A percentile compares a stretch with the other conserved stretches of the same genome.
phyloP scores from a whole-genome alignment of 2,329 filamentous ascomycete genomes.

The Verticillium nonalfalfae region DNA sequence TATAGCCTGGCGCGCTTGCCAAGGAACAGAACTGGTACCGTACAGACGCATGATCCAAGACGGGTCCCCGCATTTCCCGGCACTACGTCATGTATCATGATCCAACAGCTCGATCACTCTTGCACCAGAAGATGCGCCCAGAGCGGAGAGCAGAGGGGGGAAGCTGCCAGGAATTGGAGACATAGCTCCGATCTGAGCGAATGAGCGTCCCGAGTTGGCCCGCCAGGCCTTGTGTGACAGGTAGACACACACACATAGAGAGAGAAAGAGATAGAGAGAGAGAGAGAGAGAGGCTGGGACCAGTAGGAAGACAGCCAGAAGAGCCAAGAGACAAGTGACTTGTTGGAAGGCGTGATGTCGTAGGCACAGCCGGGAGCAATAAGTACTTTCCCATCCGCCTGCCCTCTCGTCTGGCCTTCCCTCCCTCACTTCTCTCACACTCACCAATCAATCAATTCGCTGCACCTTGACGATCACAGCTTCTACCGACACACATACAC shows the following conservation, averaged over 20 bases:
- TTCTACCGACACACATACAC: background rate
- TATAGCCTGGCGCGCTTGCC: too few relatives aligned
- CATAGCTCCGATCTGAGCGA: background rate
- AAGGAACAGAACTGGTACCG: background rate
- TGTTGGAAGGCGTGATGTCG: background rate
- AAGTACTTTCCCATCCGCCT: conserved; percentile 1
- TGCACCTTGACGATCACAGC: background rate
- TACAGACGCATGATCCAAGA: too few relatives aligned
- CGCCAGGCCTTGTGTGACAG: background rate
- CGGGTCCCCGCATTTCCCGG: background rate
- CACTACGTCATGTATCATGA: background rate
- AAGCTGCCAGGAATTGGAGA: background rate
- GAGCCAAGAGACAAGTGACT: background rate
- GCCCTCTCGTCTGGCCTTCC: conserved; percentile 1
- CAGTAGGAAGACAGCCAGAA: background rate
- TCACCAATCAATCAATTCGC: conserved; percentile 5
- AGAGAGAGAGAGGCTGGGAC: background rate
- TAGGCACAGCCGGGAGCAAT: conserved; percentile 3
- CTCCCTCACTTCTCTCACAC: background rate
- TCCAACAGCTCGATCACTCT: background rate
- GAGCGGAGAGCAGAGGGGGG: background rate
- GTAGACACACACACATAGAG: too few relatives aligned
- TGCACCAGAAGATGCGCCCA: background rate
- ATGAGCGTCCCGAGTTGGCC: background rate
- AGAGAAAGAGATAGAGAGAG: background rate